Evolutionary conservation across 345 rosid genomes (phyloP).

Genomic region (Eucalyptus paniculata): DNA sequence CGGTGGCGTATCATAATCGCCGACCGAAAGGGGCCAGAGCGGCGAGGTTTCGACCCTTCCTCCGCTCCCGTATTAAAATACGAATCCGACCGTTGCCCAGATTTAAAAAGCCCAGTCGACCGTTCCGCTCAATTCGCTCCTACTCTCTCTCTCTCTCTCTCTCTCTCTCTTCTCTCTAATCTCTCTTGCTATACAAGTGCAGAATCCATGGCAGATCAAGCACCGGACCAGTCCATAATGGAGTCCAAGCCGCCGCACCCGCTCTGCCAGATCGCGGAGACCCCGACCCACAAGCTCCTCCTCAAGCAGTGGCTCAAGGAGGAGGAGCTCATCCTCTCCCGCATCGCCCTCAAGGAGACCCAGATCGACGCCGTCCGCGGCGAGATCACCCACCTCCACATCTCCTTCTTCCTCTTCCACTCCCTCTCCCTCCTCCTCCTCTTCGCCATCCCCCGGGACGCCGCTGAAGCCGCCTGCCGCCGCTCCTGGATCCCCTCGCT

Average conservation of each 20-base stretch:
- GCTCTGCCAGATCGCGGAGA: conserved; percentile 82
- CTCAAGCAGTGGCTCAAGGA: conserved; percentile 95
- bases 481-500: conserved; percentile 84
- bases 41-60: not conserved
- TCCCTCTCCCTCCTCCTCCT: conserved; percentile 2
- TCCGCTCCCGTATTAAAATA: not conserved
- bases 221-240: not conserved
- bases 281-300: conserved; percentile 89
- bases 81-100: conserved; percentile 1
- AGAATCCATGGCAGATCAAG: not conserved
- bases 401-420: not conserved
- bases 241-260: conserved; percentile 62
- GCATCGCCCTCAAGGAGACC: conserved; percentile 64
- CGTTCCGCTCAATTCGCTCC: conserved; percentile 1
- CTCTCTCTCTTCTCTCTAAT: not conserved
- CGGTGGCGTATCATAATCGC: not conserved
- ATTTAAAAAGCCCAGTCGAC: conserved; percentile 6
- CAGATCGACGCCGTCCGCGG: conserved; percentile 19
- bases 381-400: not conserved
- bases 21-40: not conserved
- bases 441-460: conserved; percentile 5
- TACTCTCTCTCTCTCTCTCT: not conserved
- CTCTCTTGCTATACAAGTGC: not conserved
- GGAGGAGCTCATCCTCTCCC: conserved; percentile 69
- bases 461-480: not conserved